Evolutionary conservation across 2,329 filamentous ascomycete genomes (phyloP), one percentile per base, ranked within the genome.

Genomic region (Diaporthe batatas): DNA sequence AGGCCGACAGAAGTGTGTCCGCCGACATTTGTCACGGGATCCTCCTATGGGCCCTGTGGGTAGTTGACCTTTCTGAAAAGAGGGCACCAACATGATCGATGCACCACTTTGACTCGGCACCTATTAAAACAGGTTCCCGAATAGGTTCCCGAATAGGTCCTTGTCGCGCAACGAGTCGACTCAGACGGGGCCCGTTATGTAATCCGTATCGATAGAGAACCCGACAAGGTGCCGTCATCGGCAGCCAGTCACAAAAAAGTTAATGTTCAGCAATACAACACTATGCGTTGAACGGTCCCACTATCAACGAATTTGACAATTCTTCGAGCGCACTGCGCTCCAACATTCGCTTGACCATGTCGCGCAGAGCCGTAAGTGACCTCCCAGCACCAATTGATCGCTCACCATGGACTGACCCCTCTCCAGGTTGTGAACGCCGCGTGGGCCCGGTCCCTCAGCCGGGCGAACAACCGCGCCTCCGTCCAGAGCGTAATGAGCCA

Each of bases 211-310:
- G 62, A 53, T 53, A 67, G 42, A 18, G 21, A 10, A 10, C 21
- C 21, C 6, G 44, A 25, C 44, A 36, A 32, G 47, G 21, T 47
- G 62, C 62, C 42, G 47, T 67, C 62, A 67, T 67, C 62, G 62
- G 62, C 62, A 67, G 25, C 62, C 62, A 67, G n/a, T 67, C 32
- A 67, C 44, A 53, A 67, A 67, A 67, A 67, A 67, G 62, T 53
- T 67, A 39, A 51, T 53, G 62, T 53, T 67, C 62, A 67, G 62
- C 62, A 67, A 49, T 3, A 14, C 25, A 42, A 64, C n/a, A n/a
- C n/a, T n/a, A n/a, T 64, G 59, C 18, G 39, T 51, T 67, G 29
- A 53, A 39, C 8, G 47, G 42, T 32, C 25, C 32, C 18, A 29
- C 32, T 18, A 23, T 53, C 62, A 67, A 34, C 47, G 62, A 39